Evolutionary conservation across 2,329 filamentous ascomycete species (phyloP).

Genomic region (Sclerotinia minor): DNA sequence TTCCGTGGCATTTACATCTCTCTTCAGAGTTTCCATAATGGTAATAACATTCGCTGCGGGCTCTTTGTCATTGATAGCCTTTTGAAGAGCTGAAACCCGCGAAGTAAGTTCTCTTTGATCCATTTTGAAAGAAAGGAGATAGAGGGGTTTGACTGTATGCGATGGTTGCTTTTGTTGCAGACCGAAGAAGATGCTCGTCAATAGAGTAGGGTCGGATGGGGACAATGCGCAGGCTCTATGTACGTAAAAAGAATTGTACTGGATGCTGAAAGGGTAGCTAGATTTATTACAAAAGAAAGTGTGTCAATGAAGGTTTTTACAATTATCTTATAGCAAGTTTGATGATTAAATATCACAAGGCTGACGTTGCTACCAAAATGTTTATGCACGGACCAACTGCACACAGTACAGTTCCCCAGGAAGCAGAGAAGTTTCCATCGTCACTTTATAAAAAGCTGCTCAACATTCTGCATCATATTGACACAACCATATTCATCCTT

Average conservation of each 20-base stretch:
- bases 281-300: conserved; percentile 7
- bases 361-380: conserved; percentile 13
- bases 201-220: background rate
- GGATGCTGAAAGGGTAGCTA: background rate
- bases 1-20: conserved; percentile 80
- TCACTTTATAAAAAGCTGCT: background rate
- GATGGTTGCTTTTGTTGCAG: conserved; percentile 9
- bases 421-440: background rate
- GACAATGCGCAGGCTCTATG: background rate
- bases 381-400: conserved; percentile 12
- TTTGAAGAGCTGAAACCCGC: conserved; percentile 62
- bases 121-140: conserved; percentile 30
- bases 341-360: conserved; percentile 21
- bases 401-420: background rate
- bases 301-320: conserved; percentile 1
- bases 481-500: background rate
- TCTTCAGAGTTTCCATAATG: conserved; percentile 76
- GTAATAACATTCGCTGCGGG: conserved; percentile 69
- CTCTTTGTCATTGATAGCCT: conserved; percentile 74
- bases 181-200: background rate
- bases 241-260: background rate
- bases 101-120: conserved; percentile 39
- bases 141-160: conserved; percentile 20
- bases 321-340: conserved; percentile 5
- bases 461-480: background rate